Base-by-base conservation (phyloP, 2,329 filamentous ascomycete species). In the Aspergillus sergii region DNA sequence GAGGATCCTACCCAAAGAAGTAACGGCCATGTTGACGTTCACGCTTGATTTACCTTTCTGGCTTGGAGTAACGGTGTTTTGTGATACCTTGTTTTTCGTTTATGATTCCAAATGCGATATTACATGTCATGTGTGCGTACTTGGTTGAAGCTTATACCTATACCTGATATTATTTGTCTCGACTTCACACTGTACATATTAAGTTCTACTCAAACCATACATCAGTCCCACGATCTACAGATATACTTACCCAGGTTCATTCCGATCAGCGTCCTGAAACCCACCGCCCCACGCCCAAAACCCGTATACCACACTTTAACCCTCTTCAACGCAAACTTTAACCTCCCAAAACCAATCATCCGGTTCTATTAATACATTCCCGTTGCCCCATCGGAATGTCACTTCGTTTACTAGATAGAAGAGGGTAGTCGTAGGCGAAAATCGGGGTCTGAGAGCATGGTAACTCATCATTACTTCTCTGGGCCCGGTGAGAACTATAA, bases 21-120 rank as follows among this genome's bases (percentile, higher is more conserved):
- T 53, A 64, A 54, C 46, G 62, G 60, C 28, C 16, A n/a, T 41
- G 67, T 74, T 26, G 66, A 69, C 39, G 64, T 72, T 45, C 65
- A 63, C 51, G 68, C 67, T 43, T 74, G 61, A 70, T 46, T 32
- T 51, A 51, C 48, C 9, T 46, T 30, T n/a, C 1, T 19, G 30
- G 19, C 28, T 21, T 51, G 64, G 36, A 57, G 28, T 51, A 51
- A 51, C 48, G 30, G 14, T 51, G 3, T 51, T 51, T 51, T 32
- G 19, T 51, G 48, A 51, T 51, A 51, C 48, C 48, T 51, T 28
- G 6, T 28, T 51, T 28, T 51, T 23, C 39, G 39, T 30, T 51
- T 51, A 51, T 34, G 14, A 32, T 34, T 51, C 28, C 21, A 7
- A 48, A 19, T 30, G 46, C 26, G 26, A 30, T 50, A 28, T 26